Evolutionary conservation across 2,329 filamentous ascomycete species (phyloP), one percentile per base, ranked within the genome.

Genomic region (Diaporthe aspalathi): DNA sequence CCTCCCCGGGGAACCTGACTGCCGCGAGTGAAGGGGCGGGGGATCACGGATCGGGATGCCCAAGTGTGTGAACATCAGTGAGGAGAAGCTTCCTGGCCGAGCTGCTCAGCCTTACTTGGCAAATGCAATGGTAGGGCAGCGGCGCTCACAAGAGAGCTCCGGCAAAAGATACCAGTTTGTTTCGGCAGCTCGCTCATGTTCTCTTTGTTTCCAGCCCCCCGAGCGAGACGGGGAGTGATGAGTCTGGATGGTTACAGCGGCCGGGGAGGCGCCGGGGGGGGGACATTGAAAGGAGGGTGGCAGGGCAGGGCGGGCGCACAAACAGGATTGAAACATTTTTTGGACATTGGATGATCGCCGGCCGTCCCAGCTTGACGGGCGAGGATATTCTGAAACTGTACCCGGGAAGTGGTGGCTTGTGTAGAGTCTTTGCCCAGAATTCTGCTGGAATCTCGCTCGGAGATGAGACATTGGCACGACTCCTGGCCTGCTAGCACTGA

Each of bases 21-120:
- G 45, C 45, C 29, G 45, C 60, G 29, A 27, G 60, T 29, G 60
- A 65, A 22, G 5, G 17, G 27, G n/a, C 29, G 12, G n/a, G 60
- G 24, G 12, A 11, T 38, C 35, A 27, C 27, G 45, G 60, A 35
- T 16, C 43, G 60, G 45, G 20, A 50, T 38, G 35, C 12, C n/a
- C n/a, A n/a, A 38, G 32, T 35, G n/a, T 35, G 20, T 35, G n/a
- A 35, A 27, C 60, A 35, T 20, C 8, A 50, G 45, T 38, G 43
- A 65, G 60, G 60, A 65, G 29, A 50, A 50, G 38, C 45, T 65
- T 20, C n/a, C n/a, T 38, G 29, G 45, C 60, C 60, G 43, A 45
- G 45, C 29, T 65, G 45, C 60, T 65, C 60, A 65, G 60, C 60
- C 60, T 65, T 65, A 65, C 60, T 65, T 65, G 60, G 60, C 60